Percentiles rank a stretch among this genome's conserved stretches.
Evolutionary conservation across 768 basidiomycete genomes (phyloP).

Genomic region (Nevesoporus exiguus): DNA sequence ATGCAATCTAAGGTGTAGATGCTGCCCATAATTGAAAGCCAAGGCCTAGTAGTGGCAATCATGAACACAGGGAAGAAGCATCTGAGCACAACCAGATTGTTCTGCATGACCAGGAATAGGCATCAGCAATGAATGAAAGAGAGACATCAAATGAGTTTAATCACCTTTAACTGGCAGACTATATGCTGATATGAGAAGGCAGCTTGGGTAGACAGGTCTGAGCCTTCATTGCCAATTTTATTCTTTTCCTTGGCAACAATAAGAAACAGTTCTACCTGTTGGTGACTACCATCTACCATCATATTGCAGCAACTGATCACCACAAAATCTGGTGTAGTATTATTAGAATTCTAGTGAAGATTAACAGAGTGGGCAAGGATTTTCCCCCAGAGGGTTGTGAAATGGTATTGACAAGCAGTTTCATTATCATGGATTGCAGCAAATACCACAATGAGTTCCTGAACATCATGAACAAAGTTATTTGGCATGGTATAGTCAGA

Average conservation of each 20-base stretch:
- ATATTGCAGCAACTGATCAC: neutral
- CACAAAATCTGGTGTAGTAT: conserved; percentile 2
- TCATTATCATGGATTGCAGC: conserved; percentile 13
- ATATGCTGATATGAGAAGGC: conserved; percentile 21
- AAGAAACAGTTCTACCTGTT: neutral
- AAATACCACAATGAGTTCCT: conserved; percentile 12
- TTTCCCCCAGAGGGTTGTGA: conserved; percentile 1
- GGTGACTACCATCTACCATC: no score
- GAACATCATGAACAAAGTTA: conserved; percentile 3
- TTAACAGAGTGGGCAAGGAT: neutral
- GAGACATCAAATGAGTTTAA: neutral
- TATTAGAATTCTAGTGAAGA: neutral
- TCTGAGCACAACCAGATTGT: neutral
- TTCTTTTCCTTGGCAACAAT: conserved; percentile 22
- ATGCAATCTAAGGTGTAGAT: neutral
- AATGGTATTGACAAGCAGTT: neutral
- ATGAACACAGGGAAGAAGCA: neutral
- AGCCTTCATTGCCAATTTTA: conserved; percentile 18
- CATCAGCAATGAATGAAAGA: neutral
- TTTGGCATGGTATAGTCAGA: conserved; percentile 2
- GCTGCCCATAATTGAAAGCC: neutral
- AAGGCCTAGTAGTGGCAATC: neutral
- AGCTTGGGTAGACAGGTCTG: conserved; percentile 31
- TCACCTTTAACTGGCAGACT: conserved; percentile 13
- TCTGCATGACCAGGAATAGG: conserved; percentile 4